These are phyloP conservation scores for Chlorella vulgaris DNA, from an alignment of 139 green algal genomes.

Conservation along the genomic window DNA sequence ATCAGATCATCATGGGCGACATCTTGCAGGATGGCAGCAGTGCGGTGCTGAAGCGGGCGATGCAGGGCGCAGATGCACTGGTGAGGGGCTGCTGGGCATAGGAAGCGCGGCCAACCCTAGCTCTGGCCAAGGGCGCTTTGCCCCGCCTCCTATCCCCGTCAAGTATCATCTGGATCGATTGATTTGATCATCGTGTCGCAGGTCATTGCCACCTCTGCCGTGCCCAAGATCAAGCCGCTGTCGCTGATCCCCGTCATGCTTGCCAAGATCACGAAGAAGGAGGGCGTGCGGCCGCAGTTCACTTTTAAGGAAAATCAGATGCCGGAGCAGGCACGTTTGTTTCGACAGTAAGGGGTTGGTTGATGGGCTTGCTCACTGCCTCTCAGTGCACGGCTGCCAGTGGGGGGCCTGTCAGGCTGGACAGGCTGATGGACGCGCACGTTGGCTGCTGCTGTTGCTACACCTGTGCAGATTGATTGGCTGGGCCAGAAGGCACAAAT, in stretches of 20 bases:
- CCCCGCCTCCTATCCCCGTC: not conserved
- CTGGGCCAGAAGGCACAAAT: constrained; percentile 84
- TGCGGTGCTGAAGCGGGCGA: constrained; percentile 26
- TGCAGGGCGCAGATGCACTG: constrained; percentile 39
- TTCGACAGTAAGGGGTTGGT: not conserved
- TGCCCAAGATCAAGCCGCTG: constrained; percentile 51
- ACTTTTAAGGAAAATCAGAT: constrained; percentile 60
- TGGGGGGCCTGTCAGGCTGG: no score
- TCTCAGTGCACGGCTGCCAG: not conserved
- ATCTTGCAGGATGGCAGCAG: constrained; percentile 33
- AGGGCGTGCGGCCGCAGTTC: constrained; percentile 59
- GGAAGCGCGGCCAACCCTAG: not conserved
- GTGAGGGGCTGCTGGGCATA: not conserved
- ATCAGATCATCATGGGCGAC: constrained; percentile 53
- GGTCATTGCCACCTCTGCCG: constrained; percentile 48
- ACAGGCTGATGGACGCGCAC: no score
- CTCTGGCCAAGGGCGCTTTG: not conserved
- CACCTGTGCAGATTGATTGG: constrained; percentile 78
- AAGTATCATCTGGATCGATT: not conserved
- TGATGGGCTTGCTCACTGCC: not conserved
- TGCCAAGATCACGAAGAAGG: constrained; percentile 23
- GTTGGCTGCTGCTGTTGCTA: not conserved
- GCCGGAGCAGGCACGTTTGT: constrained; percentile 44
- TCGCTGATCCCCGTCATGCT: constrained; percentile 41
- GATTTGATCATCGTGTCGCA: not conserved